Conservation (phyloP, 2,329 filamentous ascomycete genomes). For the Stagonosporopsis rhizophila region DNA sequence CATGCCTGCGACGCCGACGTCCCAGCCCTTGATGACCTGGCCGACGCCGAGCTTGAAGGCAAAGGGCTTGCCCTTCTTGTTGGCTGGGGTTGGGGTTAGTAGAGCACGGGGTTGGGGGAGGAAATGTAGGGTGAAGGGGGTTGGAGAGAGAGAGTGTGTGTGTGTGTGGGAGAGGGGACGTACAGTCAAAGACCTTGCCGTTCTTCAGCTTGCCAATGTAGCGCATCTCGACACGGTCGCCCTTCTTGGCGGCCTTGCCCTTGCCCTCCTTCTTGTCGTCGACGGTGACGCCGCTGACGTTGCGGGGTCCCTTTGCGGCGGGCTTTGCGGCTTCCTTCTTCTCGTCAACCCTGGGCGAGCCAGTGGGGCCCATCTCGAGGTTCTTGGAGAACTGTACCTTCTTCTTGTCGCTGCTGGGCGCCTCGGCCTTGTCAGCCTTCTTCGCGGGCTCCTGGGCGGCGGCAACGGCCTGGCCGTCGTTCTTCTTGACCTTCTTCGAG, state of each 20-base stretch:
- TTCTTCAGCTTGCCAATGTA: conserved; percentile 96
- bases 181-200: conserved; percentile 94
- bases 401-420: conserved; percentile 68
- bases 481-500: conserved; percentile 98
- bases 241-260: conserved; percentile 85
- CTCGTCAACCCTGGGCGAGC: conserved; percentile 56
- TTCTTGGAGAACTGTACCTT: conserved; percentile 99
- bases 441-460: conserved; percentile 60
- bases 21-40: conserved; percentile 99
- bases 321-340: conserved; percentile 54
- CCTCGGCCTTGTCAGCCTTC: conserved; percentile 59
- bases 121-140: no score
- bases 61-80: conserved; percentile 99
- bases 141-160: no score
- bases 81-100: conserved; percentile 65
- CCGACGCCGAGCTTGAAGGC: conserved; percentile 92
- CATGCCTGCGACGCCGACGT: conserved; percentile 93
- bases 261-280: conserved; percentile 94
- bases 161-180: conserved; percentile 49
- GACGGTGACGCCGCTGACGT: conserved; percentile 85
- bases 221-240: conserved; percentile 89
- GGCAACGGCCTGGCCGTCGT: conserved; percentile 83
- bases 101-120: background rate
- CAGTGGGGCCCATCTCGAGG: conserved; percentile 92
- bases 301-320: conserved; percentile 69